Percentiles rank a stretch among this genome's conserved stretches.
Conservation (phyloP, 2,329 filamentous ascomycete genomes). For the Coleophoma crateriformis region DNA sequence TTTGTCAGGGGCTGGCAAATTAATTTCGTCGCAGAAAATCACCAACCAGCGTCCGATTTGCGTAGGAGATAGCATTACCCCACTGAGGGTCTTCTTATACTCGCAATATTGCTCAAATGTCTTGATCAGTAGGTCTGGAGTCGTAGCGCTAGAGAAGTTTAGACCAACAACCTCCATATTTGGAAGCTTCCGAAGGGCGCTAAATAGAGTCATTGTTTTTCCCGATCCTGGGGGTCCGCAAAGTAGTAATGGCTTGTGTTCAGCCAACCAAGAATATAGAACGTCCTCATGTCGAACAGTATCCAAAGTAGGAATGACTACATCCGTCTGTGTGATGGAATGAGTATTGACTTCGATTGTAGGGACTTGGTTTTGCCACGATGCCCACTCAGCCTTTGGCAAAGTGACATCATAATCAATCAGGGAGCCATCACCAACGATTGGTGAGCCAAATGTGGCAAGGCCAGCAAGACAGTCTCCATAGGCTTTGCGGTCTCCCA, state of each 20-base stretch:
- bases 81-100: constrained; percentile 97
- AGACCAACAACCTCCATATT: constrained; percentile 99
- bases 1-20: constrained; percentile 93
- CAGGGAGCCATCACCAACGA: constrained; percentile 75
- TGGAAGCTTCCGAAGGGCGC: constrained; percentile 88
- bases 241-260: constrained; percentile 93
- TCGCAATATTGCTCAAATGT: constrained; percentile 99
- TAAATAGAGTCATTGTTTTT: constrained; percentile 99
- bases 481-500: constrained; percentile 81
- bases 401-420: constrained; percentile 94
- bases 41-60: constrained; percentile 98
- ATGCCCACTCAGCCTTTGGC: constrained; percentile 81
- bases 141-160: constrained; percentile 98
- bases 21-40: constrained; percentile 99
- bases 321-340: constrained; percentile 94
- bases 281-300: constrained; percentile 98
- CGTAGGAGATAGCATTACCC: constrained; percentile 89
- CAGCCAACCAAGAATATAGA: constrained; percentile 98
- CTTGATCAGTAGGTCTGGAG: constrained; percentile 95
- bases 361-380: constrained; percentile 94
- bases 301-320: constrained; percentile 96
- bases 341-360: constrained; percentile 97
- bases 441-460: constrained; percentile 80
- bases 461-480: constrained; percentile 79
- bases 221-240: constrained; percentile 97